Base-by-base conservation (phyloP, 345 rosid genomes). In the Psidium guajava region DNA sequence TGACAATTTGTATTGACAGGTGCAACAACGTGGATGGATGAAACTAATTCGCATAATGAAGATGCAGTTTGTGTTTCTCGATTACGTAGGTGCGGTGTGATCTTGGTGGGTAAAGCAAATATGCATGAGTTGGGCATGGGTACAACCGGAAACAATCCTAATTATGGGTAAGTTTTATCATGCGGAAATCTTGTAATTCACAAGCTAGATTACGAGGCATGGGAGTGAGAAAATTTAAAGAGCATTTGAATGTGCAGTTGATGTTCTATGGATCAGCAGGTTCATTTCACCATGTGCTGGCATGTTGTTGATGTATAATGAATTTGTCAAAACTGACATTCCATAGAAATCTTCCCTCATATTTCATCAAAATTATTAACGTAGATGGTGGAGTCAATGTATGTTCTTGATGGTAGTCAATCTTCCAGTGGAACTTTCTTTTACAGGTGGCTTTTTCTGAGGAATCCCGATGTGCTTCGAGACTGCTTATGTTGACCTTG, bases 71-170 rank as follows among this genome's bases (percentile, higher is more conserved):
- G 89, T 89, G 97, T 96, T 88, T 92, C 95, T 58, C 91, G 93
- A 87, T 88, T 95, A 83, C 94, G 98, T 11, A 87, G 88, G 52
- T 96, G 98, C 84, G 98, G 98, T 84, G 98, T 94, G 82, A 89
- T 96, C 89, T 87, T 96, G 28, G 86, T 96, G 27, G 99, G 98
- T 14, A 96, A 96, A 94, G 96, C 98, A 77, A 96, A 96, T 90
- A 94, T 96, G 98, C 98, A 96, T 88, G 98, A 96, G 88, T 18
- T 96, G 85, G 98, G 98, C 90, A 94, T 96, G 98, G 98, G 98
- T 21, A 95, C 98, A 21, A 96, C 98, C 24, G 98, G 98, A 87
- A 96, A 96, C 89, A 96, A 95, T 93, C 92, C 98, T 15, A 95
- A 92, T 88, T 95, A 96, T 58, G 98, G 98, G 98, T 96, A 86